Base-by-base conservation (phyloP, 1,139 yeast genomes). In the Kodamaea derodonti region DNA sequence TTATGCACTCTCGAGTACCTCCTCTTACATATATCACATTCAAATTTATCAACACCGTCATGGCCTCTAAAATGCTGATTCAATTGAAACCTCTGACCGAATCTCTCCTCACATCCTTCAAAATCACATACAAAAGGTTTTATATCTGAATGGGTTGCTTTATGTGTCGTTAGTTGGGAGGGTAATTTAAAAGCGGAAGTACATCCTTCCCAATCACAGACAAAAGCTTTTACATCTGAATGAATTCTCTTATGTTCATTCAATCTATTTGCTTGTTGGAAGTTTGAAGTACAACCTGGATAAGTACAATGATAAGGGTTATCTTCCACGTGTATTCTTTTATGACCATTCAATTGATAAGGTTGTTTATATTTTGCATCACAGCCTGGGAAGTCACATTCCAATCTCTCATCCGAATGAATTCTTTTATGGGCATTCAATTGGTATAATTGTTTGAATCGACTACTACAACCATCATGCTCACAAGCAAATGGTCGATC, bases 191-290 rank as follows among this genome's bases (percentile, higher is more conserved):
- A 24, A 7, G 12, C 14, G 7, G 26, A 8, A 13, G 7, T 7
- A 13, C 26, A 24, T 13, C 5, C 7, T 20, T 8, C 10, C 10
- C 11, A 20, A 24, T 24, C 12, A 24, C 26, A 24, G 7, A n/a
- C 12, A 24, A 24, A 24, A 8, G 26, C 14, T 12, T 24, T 24
- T 6, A 24, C 12, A 24, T 24, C 26, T 11, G 26, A 24, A 24
- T 24, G 26, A 13, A 24, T 24, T 24, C 26, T 24, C n/a, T 24
- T 24, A 24, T 24, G 26, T 11, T 24, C 26, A 24, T 24, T 24
- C 26, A 24, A 24, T 11, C 26, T 24, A 24, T 24, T 11, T 6
- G 26, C 14, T 24, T 24, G 26, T 24, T 24, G 12, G 26, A 24
- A 24, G n/a, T 11, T 13, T 5, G 26, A 24, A n/a, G 7, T 11